Base-by-base conservation (phyloP, 2,329 filamentous ascomycete species). In the Calonectria pseudoreteaudii region DNA sequence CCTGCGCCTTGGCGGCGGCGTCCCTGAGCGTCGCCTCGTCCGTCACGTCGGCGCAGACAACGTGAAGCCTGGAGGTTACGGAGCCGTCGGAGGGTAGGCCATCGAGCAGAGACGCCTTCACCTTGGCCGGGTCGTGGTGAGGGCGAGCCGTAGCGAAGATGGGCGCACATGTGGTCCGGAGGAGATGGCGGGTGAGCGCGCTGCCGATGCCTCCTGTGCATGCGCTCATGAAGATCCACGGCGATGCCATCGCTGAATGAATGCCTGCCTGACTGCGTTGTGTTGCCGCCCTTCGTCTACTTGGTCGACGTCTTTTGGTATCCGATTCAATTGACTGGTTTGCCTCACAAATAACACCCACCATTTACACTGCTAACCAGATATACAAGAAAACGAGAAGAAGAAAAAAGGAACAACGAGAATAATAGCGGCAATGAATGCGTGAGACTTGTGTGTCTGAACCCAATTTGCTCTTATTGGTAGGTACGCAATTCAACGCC, bases 21-120 rank as follows among this genome's bases (percentile, higher is more conserved):
- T 90, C 88, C 60, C 85, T 79, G 49, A 97, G 90, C 44, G 90
- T 90, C 34, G 85, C 74, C 84, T 96, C 94, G 79, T 94, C 90
- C 4, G 85, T 86, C 38, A 89, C 87, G 82, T 90, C 88, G 53
- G 86, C 79, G 20, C 75, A 79, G 18, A 86, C 79, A 28, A 89
- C 75, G 75, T 84, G 83, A 14, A 89, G 84, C 2, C 87, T 83
- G 16, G 80, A 77, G 8, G 81, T 78, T 36, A 81, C 66, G 68
- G 75, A 73, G 73, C 65, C 53, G 68, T 65, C 50, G 67, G 66
- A 7, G 75, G 76, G 26, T 8, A 86, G 81, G 70, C 78, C 80
- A 4, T 79, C 65, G 23, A 86, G 81, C 49, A 87, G 77, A 36
- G 76, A 77, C 6, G 74, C 75, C 38, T 87, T 87, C 18, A 86